Conservation (phyloP, 2,329 filamentous ascomycete species). For the Furcasterigmium sp. region DNA sequence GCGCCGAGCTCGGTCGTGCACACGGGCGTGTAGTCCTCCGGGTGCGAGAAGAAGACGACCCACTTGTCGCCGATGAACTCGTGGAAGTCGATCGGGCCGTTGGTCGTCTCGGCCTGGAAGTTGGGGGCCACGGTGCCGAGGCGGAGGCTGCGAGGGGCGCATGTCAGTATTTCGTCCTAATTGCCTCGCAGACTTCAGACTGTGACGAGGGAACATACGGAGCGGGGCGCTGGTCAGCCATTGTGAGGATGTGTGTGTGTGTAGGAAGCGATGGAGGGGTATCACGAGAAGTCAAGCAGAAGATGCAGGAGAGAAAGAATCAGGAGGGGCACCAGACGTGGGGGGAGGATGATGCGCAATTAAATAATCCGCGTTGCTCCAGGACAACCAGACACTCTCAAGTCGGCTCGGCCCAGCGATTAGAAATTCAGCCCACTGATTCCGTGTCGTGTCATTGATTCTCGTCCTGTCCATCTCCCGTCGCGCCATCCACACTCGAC, state of each 20-base stretch:
- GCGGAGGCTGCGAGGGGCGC: conserved; percentile 47
- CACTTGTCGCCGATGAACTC: conserved; percentile 74
- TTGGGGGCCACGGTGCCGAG: conserved; percentile 68
- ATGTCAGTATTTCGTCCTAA: background rate
- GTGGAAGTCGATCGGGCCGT: conserved; percentile 77
- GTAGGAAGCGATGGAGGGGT: background rate
- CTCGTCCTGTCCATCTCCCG: background rate
- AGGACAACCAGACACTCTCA: background rate
- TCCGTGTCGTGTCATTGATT: background rate
- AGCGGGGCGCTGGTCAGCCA: conserved; percentile 13
- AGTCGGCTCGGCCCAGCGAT: background rate
- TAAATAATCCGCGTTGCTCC: conserved; percentile 1
- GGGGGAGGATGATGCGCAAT: conserved; percentile 4
- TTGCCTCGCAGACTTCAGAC: background rate
- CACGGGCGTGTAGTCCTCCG: conserved; percentile 87
- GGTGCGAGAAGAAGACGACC: conserved; percentile 81
- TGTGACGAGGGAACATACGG: conserved; percentile 9
- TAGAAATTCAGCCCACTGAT: conserved; percentile 1
- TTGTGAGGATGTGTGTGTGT: conserved; percentile 8
- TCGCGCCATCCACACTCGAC: background rate
- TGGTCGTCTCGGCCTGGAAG: conserved; percentile 77
- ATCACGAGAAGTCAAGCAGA: background rate
- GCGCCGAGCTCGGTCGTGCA: conserved; percentile 95
- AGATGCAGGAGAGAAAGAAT: background rate
- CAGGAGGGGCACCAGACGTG: background rate